A percentile compares a stretch with the other conserved stretches of the same genome.
Conservation (phyloP, 2,329 filamentous ascomycete genomes). For the Alternaria sp. region DNA sequence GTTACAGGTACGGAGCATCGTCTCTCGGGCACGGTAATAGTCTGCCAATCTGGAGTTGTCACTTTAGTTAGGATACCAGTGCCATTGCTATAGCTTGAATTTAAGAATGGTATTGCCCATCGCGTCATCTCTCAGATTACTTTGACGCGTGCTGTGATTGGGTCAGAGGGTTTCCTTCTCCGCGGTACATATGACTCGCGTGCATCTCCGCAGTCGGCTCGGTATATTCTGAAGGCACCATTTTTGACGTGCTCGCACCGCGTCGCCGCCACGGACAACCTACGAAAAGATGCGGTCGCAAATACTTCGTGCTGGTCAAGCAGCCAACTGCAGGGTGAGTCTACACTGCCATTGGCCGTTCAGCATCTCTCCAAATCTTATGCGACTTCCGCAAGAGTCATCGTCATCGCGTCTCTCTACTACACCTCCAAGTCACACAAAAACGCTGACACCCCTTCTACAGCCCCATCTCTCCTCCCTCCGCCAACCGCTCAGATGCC, state of each 20-base stretch:
- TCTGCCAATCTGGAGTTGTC: constrained; percentile 1
- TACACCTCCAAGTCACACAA: background rate
- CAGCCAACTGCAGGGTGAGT: constrained; percentile 43
- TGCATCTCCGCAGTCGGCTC: constrained; percentile 7
- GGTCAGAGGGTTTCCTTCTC: constrained; percentile 24
- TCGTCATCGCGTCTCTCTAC: background rate
- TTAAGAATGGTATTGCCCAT: background rate
- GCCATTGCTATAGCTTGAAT: constrained; percentile 4
- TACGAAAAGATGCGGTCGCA: constrained; percentile 45
- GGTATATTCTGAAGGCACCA: constrained; percentile 11
- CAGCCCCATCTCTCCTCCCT: constrained; percentile 35
- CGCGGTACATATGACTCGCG: constrained; percentile 14
- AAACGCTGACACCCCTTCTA: constrained; percentile 3
- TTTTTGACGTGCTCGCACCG: constrained; percentile 20
- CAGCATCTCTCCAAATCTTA: background rate
- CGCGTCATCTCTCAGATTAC: constrained; percentile 4
- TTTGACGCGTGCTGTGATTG: constrained; percentile 28
- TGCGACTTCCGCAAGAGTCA: background rate
- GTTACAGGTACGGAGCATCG: background rate
- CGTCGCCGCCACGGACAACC: constrained; percentile 22
- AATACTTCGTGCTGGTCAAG: constrained; percentile 38
- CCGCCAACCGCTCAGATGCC: constrained; percentile 30
- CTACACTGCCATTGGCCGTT: background rate
- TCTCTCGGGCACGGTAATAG: background rate
- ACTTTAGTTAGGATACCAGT: constrained; percentile 13